These are phyloP conservation scores for Fusarium subglutinans DNA, from an alignment of 2,329 filamentous ascomycete species.

Conservation along the genomic window DNA sequence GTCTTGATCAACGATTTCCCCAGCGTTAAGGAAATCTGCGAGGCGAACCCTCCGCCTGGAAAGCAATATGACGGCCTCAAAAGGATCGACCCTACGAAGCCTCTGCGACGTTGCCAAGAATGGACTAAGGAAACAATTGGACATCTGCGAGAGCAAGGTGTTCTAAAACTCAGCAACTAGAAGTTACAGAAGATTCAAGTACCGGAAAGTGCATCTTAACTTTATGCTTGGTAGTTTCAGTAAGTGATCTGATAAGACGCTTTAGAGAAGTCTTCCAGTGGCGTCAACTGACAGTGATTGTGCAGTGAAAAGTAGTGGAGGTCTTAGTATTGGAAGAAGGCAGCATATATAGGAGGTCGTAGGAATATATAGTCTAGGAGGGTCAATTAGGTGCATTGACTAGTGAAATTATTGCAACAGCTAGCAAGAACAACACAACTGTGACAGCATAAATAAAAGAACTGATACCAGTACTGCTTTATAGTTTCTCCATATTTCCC, in stretches of 20 bases:
- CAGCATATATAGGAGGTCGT: not conserved
- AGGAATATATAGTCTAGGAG: accelerated
- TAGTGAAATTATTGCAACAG: accelerated
- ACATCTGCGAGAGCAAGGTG: not conserved
- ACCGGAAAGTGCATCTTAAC: accelerated
- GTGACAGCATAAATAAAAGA: accelerated
- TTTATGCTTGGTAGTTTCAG: not conserved
- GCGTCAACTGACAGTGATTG: too few species aligned
- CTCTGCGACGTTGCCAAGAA: not conserved
- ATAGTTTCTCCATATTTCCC: not conserved
- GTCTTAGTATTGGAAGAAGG: not conserved
- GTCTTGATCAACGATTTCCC: not conserved
- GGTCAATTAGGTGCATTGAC: accelerated
- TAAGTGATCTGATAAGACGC: too few species aligned
- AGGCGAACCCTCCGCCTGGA: not conserved
- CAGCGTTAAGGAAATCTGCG: not conserved
- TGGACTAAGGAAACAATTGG: not conserved
- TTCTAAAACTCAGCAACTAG: not conserved
- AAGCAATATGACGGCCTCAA: not conserved
- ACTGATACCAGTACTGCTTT: not conserved
- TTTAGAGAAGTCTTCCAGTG: not conserved
- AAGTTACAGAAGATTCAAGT: not conserved
- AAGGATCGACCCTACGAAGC: not conserved
- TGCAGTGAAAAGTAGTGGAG: not conserved
- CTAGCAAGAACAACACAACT: not conserved